Conservation (phyloP, 805 yeast species). For the Peterozyma toletana region DNA sequence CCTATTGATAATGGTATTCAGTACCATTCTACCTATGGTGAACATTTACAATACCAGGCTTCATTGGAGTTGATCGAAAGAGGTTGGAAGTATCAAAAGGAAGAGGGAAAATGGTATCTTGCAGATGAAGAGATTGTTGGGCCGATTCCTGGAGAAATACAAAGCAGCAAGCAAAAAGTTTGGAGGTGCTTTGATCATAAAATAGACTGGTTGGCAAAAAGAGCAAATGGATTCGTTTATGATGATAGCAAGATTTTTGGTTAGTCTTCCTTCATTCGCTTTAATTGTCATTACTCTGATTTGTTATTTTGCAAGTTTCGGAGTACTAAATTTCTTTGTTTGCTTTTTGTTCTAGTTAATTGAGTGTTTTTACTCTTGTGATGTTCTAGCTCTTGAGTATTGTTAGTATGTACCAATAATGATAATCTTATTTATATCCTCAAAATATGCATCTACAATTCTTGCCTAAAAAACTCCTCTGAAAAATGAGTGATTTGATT, state of each 20-base stretch:
- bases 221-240: conserved; percentile 31
- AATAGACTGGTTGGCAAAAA: conserved; percentile 38
- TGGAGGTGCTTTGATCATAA: conserved; percentile 40
- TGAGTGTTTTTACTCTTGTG: too few species aligned
- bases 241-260: conserved; percentile 13
- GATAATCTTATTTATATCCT: too few species aligned
- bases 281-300: too few species aligned
- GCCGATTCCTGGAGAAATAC: conserved; percentile 20
- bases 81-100: conserved; percentile 77
- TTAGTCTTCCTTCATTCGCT: background rate
- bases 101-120: conserved; percentile 75
- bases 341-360: too few species aligned
- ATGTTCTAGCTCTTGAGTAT: too few species aligned
- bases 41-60: conserved; percentile 66
- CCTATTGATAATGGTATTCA: conserved; percentile 13
- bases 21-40: conserved; percentile 25
- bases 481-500: conserved; percentile 71
- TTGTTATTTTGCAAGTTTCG: too few species aligned
- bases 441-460: conserved; percentile 13
- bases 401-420: too few species aligned
- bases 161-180: conserved; percentile 33
- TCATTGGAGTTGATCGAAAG: conserved; percentile 73
- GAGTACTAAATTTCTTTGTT: too few species aligned
- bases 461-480: conserved; percentile 56
- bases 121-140: conserved; percentile 43